Evolutionary conservation across 331 rosid genomes (phyloP).

Genomic region (Cydonia oblonga): DNA sequence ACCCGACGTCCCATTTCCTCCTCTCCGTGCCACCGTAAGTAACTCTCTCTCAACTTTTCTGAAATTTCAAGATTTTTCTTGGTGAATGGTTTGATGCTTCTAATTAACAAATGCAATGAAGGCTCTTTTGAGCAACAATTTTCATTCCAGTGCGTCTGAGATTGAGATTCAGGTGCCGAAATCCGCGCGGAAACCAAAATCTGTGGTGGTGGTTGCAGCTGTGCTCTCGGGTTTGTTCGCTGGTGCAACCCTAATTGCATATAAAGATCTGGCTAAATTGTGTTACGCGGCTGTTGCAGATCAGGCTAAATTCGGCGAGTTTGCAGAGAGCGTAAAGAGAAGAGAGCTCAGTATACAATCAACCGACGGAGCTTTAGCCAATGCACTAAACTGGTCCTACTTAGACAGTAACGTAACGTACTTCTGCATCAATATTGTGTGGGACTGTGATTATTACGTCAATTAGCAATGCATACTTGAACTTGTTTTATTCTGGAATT

Average conservation of each 20-base stretch:
- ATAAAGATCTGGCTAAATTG: too few relatives aligned
- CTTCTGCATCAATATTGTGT: not conserved
- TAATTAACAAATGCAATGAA: not conserved
- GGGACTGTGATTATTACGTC: not conserved
- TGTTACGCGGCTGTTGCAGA: too few relatives aligned
- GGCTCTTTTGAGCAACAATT: conserved; percentile 10
- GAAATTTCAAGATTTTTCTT: not conserved
- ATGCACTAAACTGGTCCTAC: too few relatives aligned
- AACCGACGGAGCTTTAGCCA: too few relatives aligned
- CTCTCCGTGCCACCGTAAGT: conserved; percentile 22
- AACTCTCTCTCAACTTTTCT: not conserved
- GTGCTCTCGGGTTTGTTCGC: too few relatives aligned
- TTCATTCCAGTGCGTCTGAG: conserved; percentile 15
- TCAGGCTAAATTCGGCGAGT: accelerated
- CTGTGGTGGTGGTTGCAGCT: too few relatives aligned
- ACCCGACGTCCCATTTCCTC: conserved; percentile 3
- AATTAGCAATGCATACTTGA: not conserved
- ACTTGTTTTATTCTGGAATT: not conserved
- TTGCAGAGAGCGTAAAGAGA: too few relatives aligned
- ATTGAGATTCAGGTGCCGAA: not conserved
- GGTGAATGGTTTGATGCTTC: too few relatives aligned
- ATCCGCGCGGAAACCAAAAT: too few relatives aligned
- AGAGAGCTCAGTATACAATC: too few relatives aligned
- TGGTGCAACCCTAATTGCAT: too few relatives aligned
- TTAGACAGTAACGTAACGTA: conserved; percentile 2